phyloP scores from a whole-genome alignment of 257 asterid species.

The Cordia subcordata region DNA sequence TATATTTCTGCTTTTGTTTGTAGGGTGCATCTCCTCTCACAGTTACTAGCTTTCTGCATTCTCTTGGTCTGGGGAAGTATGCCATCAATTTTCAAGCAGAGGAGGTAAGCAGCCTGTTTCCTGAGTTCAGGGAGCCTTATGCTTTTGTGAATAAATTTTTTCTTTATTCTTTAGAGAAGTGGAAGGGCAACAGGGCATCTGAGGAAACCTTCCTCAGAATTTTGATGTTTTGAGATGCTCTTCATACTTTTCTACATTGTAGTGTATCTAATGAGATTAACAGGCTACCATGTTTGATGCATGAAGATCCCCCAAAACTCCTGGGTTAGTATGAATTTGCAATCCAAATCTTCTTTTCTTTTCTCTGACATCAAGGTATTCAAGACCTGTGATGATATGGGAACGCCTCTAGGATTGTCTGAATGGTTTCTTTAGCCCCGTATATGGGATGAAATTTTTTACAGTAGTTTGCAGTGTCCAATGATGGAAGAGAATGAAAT shows the following conservation, averaged over 20 bases:
- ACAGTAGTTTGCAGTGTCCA: too few relatives aligned
- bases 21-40: constrained; percentile 43
- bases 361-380: too few relatives aligned
- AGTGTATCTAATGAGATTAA: not conserved
- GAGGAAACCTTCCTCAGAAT: not conserved
- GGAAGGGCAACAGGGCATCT: not conserved
- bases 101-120: constrained; percentile 41
- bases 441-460: too few relatives aligned
- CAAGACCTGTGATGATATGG: too few relatives aligned
- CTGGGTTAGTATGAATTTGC: too few relatives aligned
- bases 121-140: too few relatives aligned
- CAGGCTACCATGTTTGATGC: not conserved
- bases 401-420: too few relatives aligned
- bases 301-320: not conserved
- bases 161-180: not conserved
- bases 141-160: too few relatives aligned
- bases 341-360: too few relatives aligned
- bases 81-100: constrained; percentile 64
- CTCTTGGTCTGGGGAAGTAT: constrained; percentile 66
- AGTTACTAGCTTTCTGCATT: constrained; percentile 44
- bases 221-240: not conserved
- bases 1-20: constrained; percentile 16
- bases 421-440: too few relatives aligned
- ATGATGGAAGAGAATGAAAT: too few relatives aligned
- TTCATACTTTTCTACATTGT: not conserved